A percentile compares a stretch with the other conserved stretches of the same genome.
These are phyloP conservation scores for Daldinia childiae DNA, from an alignment of 495 filamentous ascomycete species.

Conservation along the genomic window DNA sequence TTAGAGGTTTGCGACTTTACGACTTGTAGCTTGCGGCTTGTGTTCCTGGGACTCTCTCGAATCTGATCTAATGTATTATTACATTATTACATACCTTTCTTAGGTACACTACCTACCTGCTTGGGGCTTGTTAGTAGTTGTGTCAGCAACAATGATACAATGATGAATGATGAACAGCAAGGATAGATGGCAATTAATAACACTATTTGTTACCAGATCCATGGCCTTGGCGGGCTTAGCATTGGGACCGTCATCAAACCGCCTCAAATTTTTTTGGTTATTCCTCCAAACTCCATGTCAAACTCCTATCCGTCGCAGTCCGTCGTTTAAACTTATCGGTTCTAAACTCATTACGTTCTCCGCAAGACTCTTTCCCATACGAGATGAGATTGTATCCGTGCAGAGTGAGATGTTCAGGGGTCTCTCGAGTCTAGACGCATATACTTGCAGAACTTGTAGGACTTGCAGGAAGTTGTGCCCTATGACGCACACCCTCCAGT, in stretches of 20 bases:
- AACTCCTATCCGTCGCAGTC: slow-evolving; percentile 19
- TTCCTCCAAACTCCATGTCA: slow-evolving; percentile 23
- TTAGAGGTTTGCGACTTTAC: not conserved
- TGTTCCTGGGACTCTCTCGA: slow-evolving; percentile 20
- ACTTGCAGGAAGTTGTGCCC: slow-evolving; percentile 31
- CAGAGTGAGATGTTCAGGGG: slow-evolving; percentile 35
- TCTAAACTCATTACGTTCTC: slow-evolving; percentile 22
- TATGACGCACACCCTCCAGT: slow-evolving; percentile 45
- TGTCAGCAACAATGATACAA: slow-evolving; percentile 20
- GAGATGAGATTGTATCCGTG: slow-evolving; percentile 30
- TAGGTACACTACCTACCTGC: too few relatives aligned
- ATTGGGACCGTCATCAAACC: slow-evolving; percentile 28
- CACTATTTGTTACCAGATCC: slow-evolving; percentile 27
- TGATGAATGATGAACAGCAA: slow-evolving; percentile 16
- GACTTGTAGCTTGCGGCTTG: not conserved
- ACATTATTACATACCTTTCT: too few relatives aligned
- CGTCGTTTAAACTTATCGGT: slow-evolving; percentile 11
- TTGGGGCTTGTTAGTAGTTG: slow-evolving; percentile 8
- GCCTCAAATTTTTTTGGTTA: slow-evolving; percentile 9
- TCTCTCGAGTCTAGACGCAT: slow-evolving; percentile 42
- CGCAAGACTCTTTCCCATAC: slow-evolving; percentile 30
- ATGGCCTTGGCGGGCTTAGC: slow-evolving; percentile 40
- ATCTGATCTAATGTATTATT: too few relatives aligned
- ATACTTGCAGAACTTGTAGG: slow-evolving; percentile 34
- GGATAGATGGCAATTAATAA: slow-evolving; percentile 36